phyloP scores from a whole-genome alignment of 768 basidiomycete species.

The Flagelloscypha sp. region DNA sequence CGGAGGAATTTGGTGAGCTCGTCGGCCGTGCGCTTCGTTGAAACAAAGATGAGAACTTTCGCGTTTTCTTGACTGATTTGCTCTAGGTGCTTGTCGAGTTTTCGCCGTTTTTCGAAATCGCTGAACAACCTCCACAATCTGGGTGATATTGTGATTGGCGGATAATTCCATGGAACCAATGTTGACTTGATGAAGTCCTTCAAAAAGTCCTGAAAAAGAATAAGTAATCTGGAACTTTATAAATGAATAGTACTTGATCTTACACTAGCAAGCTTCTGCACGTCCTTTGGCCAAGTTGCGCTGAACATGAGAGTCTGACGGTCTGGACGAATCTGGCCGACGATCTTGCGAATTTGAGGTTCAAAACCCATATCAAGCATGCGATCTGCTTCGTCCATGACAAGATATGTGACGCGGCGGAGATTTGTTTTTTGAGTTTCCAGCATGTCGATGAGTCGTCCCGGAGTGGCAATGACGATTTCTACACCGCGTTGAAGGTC shows the following conservation, averaged over 20 bases:
- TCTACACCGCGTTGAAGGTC: constrained; percentile 96
- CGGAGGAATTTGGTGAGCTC: constrained; percentile 97
- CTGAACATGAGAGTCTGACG: constrained; percentile 99
- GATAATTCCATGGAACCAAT: constrained; percentile 98
- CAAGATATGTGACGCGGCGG: constrained; percentile 91
- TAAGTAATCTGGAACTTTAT: constrained; percentile 1
- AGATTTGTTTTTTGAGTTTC: constrained; percentile 95
- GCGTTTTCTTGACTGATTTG: constrained; percentile 95
- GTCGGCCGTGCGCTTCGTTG: constrained; percentile 95
- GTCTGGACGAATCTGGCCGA: constrained; percentile 94
- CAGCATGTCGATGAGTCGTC: constrained; percentile 98
- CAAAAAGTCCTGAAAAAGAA: constrained; percentile 69
- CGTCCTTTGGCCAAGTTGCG: constrained; percentile 99
- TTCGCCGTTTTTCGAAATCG: constrained; percentile 94
- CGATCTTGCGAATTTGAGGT: constrained; percentile 98
- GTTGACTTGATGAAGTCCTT: constrained; percentile 98
- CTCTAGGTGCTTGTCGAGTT: constrained; percentile 94
- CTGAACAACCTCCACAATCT: constrained; percentile 92
- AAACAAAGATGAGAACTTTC: constrained; percentile 98
- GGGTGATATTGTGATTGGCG: constrained; percentile 95
- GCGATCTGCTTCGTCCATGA: constrained; percentile 99
- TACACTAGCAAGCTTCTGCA: constrained; percentile 92
- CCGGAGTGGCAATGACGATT: constrained; percentile 99
- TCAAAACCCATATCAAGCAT: constrained; percentile 99
- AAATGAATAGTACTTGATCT: constrained; percentile 8